These are phyloP conservation scores for Phyllosticta paracitricarpa DNA, from an alignment of 2,329 filamentous ascomycete genomes.

Conservation along the genomic window DNA sequence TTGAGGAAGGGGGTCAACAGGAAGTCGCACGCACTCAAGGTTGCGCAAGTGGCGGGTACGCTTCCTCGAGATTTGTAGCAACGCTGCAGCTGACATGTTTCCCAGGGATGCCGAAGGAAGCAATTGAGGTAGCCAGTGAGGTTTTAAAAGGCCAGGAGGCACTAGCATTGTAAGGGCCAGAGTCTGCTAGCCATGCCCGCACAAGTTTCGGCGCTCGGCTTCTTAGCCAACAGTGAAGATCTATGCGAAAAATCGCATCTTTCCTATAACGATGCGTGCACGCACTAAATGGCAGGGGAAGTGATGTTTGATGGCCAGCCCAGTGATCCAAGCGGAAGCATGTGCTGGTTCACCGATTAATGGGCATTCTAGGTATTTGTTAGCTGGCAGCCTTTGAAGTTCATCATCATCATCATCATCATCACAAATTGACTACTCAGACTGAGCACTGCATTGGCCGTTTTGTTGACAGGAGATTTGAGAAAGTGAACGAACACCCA, in stretches of 20 bases:
- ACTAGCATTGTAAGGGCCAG: background rate
- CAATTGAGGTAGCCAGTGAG: slow-evolving; percentile 55
- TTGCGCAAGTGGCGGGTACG: slow-evolving; percentile 69
- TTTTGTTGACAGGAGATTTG: background rate
- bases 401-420: background rate
- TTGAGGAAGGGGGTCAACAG: slow-evolving; percentile 74
- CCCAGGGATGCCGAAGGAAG: slow-evolving; percentile 56
- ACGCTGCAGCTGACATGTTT: background rate
- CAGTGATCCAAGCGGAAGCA: too few species aligned
- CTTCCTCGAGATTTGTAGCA: background rate
- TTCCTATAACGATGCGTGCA: too few species aligned
- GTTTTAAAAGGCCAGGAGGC: slow-evolving; percentile 38
- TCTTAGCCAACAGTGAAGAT: too few species aligned
- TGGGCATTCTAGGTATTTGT: too few species aligned
- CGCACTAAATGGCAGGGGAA: too few species aligned
- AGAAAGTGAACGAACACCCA: background rate
- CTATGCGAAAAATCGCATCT: too few species aligned
- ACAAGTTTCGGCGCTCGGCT: too few species aligned
- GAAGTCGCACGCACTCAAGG: slow-evolving; percentile 84
- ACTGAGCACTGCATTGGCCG: background rate
- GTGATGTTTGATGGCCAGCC: too few species aligned
- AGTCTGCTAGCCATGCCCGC: background rate
- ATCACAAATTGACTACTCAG: background rate
- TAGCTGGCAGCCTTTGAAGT: background rate
- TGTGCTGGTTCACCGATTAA: too few species aligned